A percentile compares a stretch with the other conserved stretches of the same genome.
Evolutionary conservation across 805 yeast species (phyloP).

Genomic region (Wickerhamiella siamensis): DNA sequence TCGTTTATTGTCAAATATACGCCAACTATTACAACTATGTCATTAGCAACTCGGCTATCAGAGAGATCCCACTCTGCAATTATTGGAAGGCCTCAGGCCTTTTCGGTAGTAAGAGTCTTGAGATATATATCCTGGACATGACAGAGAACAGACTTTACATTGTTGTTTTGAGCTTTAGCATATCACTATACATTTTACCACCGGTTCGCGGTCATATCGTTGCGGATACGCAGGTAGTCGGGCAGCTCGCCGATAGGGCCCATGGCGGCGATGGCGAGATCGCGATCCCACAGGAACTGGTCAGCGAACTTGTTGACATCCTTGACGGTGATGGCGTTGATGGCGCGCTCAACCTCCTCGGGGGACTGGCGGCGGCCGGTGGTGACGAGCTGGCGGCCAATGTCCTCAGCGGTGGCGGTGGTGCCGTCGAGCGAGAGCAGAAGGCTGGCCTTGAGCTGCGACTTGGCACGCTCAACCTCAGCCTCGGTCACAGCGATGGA

Average conservation of each 20-base stretch:
- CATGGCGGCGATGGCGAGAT: slow-evolving; percentile 79
- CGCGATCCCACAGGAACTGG: slow-evolving; percentile 60
- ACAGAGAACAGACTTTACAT: too few species aligned
- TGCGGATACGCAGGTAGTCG: slow-evolving; percentile 44
- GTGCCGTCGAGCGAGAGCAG: slow-evolving; percentile 84
- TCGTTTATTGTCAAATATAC: too few species aligned
- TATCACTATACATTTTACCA: slow-evolving; percentile 18
- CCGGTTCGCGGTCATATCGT: slow-evolving; percentile 30
- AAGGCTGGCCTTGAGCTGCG: slow-evolving; percentile 86
- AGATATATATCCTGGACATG: too few species aligned
- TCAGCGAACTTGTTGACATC: slow-evolving; percentile 86
- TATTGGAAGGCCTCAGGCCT: too few species aligned
- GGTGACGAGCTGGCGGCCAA: slow-evolving; percentile 92
- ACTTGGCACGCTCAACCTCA: slow-evolving; percentile 87
- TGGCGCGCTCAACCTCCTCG: slow-evolving; percentile 58
- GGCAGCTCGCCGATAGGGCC: slow-evolving; percentile 71
- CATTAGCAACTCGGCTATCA: too few species aligned
- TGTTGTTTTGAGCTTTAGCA: too few species aligned
- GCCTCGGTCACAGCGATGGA: slow-evolving; percentile 66
- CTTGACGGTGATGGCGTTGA: slow-evolving; percentile 59
- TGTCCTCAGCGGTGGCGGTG: slow-evolving; percentile 92
- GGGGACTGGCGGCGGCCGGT: slow-evolving; percentile 71
- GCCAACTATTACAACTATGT: too few species aligned
- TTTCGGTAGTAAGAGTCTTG: too few species aligned
- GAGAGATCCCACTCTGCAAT: too few species aligned